These are phyloP conservation scores for Suzukiozyma palmioleophila DNA, from an alignment of 1,139 yeast genomes.

Conservation along the genomic window DNA sequence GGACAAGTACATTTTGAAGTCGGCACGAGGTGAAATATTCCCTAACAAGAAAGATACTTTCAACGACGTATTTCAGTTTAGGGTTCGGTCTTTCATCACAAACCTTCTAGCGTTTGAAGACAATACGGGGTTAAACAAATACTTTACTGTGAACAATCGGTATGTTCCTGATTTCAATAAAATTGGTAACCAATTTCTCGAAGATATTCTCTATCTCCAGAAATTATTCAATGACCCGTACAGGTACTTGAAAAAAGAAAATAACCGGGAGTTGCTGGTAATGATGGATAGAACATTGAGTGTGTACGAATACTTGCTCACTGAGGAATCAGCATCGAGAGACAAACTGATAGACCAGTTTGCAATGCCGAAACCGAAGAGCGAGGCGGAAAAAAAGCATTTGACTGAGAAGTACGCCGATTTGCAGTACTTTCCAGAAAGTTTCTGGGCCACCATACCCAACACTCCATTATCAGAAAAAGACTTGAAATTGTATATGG, in stretches of 20 bases:
- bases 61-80: constrained; percentile 33
- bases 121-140: constrained; percentile 44
- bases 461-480: constrained; percentile 11
- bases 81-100: constrained; percentile 34
- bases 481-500: constrained; percentile 25
- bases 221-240: constrained; percentile 37
- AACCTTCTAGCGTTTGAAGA: constrained; percentile 37
- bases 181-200: constrained; percentile 23
- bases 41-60: constrained; percentile 36
- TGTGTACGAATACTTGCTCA: constrained; percentile 25
- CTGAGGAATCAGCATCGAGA: constrained; percentile 24
- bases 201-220: constrained; percentile 30
- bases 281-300: constrained; percentile 21
- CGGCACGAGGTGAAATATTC: constrained; percentile 18
- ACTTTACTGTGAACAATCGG: constrained; percentile 30
- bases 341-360: constrained; percentile 16
- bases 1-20: constrained; percentile 22
- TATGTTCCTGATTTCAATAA: constrained; percentile 18
- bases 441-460: constrained; percentile 28
- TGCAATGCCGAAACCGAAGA: constrained; percentile 12
- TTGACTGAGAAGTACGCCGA: constrained; percentile 19
- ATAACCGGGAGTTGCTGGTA: constrained; percentile 18
- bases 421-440: constrained; percentile 32
- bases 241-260: constrained; percentile 21
- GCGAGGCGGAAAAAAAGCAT: constrained; percentile 15